These are phyloP conservation scores for Sanghuangporus baumii DNA, from an alignment of 1,284 basidiomycete genomes.

Conservation along the genomic window DNA sequence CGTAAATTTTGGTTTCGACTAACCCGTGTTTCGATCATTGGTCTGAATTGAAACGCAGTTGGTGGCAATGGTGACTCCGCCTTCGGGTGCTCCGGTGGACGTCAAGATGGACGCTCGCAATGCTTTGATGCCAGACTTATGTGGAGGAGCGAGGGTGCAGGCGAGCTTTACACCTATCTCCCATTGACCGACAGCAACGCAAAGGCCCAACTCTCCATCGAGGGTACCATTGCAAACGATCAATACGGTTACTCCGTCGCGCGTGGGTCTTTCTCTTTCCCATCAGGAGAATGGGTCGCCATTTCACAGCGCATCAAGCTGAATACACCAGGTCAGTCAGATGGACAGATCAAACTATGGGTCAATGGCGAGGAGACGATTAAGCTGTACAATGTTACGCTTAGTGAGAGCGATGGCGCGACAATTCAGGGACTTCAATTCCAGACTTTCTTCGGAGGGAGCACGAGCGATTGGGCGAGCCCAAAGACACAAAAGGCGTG, in stretches of 20 bases:
- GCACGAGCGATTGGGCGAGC: conserved; percentile 30
- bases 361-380: conserved; percentile 24
- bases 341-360: conserved; percentile 23
- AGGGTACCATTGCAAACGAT: conserved; percentile 23
- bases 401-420: conserved; percentile 20
- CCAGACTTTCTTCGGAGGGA: conserved; percentile 39
- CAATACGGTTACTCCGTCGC: conserved; percentile 27
- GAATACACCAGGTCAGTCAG: conserved; percentile 31
- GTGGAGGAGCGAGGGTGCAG: conserved; percentile 34
- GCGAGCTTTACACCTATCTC: conserved; percentile 59
- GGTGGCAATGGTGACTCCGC: conserved; percentile 42
- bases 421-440: conserved; percentile 26
- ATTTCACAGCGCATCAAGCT: conserved; percentile 34
- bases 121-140: conserved; percentile 22
- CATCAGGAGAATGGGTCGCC: conserved; percentile 30
- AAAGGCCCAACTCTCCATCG: conserved; percentile 16
- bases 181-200: conserved; percentile 26
- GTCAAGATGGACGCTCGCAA: conserved; percentile 29
- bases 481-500: conserved; percentile 33
- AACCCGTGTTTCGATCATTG: neutral
- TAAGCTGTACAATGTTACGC: conserved; percentile 19
- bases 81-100: conserved; percentile 47
- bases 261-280: conserved; percentile 23
- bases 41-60: conserved; percentile 28
- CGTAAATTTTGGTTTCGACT: neutral